Evolutionary conservation across 1,139 yeast genomes (phyloP).

Genomic region (Zygoascus meyerae): DNA sequence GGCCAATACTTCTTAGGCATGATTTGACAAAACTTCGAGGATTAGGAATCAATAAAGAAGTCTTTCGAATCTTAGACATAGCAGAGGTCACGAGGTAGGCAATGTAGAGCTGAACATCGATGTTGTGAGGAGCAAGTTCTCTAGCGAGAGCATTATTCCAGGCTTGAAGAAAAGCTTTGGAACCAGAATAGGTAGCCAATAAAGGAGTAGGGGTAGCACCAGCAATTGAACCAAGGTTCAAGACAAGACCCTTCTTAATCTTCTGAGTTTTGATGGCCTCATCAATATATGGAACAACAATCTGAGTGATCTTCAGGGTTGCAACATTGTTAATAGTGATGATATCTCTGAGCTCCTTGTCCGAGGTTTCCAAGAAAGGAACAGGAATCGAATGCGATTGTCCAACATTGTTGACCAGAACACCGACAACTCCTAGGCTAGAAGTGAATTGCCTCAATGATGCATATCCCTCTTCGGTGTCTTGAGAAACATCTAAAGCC

Average conservation of each 20-base stretch:
- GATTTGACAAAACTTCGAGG: constrained; percentile 73
- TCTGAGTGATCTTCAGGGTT: constrained; percentile 76
- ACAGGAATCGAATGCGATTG: constrained; percentile 93
- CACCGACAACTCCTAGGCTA: constrained; percentile 48
- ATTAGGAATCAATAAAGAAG: constrained; percentile 72
- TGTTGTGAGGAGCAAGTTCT: constrained; percentile 59
- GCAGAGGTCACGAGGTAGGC: constrained; percentile 94
- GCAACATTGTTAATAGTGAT: constrained; percentile 81
- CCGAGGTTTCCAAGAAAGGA: constrained; percentile 76
- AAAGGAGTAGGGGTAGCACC: constrained; percentile 90
- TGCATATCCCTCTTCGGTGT: constrained; percentile 49
- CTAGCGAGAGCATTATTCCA: constrained; percentile 93
- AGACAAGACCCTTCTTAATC: constrained; percentile 54
- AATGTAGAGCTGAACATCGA: constrained; percentile 80
- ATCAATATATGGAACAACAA: constrained; percentile 62
- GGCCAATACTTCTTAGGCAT: constrained; percentile 64
- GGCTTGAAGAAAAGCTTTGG: constrained; percentile 87
- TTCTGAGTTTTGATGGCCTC: constrained; percentile 37
- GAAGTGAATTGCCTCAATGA: constrained; percentile 45
- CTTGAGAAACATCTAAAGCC: constrained; percentile 72
- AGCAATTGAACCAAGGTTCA: constrained; percentile 96
- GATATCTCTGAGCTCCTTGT: constrained; percentile 67
- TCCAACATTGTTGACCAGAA: constrained; percentile 89
- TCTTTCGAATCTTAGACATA: constrained; percentile 85
- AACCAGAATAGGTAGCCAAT: constrained; percentile 91